Evolutionary conservation across 1,284 basidiomycete genomes (phyloP).

Genomic region (Schizopora paradoxa): DNA sequence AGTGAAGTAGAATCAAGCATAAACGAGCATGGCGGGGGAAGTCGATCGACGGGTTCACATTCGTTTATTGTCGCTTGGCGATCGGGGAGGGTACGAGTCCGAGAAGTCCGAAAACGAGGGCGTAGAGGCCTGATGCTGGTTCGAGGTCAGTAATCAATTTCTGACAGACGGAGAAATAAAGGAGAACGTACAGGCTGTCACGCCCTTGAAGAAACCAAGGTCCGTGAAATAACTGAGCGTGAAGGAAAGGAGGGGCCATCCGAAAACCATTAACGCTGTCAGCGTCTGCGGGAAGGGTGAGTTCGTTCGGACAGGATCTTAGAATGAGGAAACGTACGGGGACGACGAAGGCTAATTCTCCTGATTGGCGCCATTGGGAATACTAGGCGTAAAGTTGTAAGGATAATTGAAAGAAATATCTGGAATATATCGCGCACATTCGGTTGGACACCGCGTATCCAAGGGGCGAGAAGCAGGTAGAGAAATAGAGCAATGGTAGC

Average conservation of each 20-base stretch:
- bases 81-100: constrained; percentile 63
- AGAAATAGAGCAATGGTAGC: constrained; percentile 64
- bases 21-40: too few relatives aligned
- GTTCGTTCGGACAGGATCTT: constrained; percentile 3
- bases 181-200: constrained; percentile 51
- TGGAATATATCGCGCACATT: constrained; percentile 44
- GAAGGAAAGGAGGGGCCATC: constrained; percentile 58
- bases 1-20: background rate
- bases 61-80: constrained; percentile 32
- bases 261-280: constrained; percentile 61
- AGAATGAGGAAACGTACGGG: constrained; percentile 18
- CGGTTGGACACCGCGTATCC: constrained; percentile 57
- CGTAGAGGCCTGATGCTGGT: constrained; percentile 61
- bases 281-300: too few relatives aligned
- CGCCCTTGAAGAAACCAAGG: constrained; percentile 57
- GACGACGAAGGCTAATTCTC: constrained; percentile 26
- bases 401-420: background rate
- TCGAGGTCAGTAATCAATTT: background rate
- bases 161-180: constrained; percentile 5
- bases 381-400: constrained; percentile 39
- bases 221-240: constrained; percentile 59
- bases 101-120: constrained; percentile 61
- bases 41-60: too few relatives aligned
- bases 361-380: constrained; percentile 49
- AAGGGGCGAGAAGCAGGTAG: constrained; percentile 60